These are phyloP conservation scores for Magnusiomyces paraingens DNA, from an alignment of 1,139 yeast genomes.

Conservation along the genomic window DNA sequence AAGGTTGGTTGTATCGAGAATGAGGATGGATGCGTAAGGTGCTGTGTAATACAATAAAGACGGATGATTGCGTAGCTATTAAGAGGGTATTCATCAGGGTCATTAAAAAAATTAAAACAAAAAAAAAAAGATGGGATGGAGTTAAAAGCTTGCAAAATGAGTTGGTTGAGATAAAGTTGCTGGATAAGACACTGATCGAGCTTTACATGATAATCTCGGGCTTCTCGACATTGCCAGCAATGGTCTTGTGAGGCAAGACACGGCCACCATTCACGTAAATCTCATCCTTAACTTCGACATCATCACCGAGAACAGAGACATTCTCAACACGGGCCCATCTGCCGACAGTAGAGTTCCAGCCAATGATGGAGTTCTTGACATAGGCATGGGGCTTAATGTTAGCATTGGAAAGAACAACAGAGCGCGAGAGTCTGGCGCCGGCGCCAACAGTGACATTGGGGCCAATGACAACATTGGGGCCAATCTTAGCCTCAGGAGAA, in stretches of 20 bases:
- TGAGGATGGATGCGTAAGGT: too few species aligned
- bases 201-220: conserved; percentile 92
- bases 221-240: conserved; percentile 92
- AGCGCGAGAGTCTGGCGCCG: conserved; percentile 97
- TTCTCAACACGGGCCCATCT: conserved; percentile 99
- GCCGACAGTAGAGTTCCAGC: conserved; percentile 99
- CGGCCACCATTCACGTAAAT: conserved; percentile 98
- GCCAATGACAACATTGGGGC: conserved; percentile 97
- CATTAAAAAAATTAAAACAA: too few species aligned
- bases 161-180: too few species aligned
- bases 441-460: conserved; percentile 95
- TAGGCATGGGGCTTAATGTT: conserved; percentile 95
- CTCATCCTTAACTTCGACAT: conserved; percentile 97
- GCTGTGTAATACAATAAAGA: too few species aligned
- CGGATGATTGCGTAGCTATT: too few species aligned
- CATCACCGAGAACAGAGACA: conserved; percentile 97
- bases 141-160: too few species aligned
- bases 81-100: too few species aligned
- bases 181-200: too few species aligned
- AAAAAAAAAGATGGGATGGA: too few species aligned
- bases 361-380: conserved; percentile 96
- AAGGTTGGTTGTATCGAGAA: too few species aligned
- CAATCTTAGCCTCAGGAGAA: conserved; percentile 89
- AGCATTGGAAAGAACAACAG: conserved; percentile 87
- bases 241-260: conserved; percentile 97